These are phyloP conservation scores for Hermanozyma aechmeae DNA, from an alignment of 805 yeast species.

Conservation along the genomic window DNA sequence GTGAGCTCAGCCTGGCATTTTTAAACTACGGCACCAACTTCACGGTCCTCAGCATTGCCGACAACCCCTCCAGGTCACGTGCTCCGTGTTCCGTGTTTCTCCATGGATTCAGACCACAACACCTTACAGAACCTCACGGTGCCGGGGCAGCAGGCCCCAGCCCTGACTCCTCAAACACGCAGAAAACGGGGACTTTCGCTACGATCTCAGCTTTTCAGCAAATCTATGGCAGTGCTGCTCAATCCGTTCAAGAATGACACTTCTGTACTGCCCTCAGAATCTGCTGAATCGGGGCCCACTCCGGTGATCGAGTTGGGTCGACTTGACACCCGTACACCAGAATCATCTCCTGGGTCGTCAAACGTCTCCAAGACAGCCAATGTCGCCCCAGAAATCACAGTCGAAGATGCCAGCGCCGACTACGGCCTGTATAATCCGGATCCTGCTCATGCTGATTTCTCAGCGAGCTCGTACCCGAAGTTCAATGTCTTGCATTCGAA, in stretches of 20 bases:
- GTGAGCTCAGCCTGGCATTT: too few species aligned
- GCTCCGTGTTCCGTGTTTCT: too few species aligned
- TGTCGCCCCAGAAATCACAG: slow-evolving; percentile 1
- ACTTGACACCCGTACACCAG: slow-evolving; percentile 10
- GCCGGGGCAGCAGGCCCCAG: too few species aligned
- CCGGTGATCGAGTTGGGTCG: slow-evolving; percentile 4
- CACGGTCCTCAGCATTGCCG: too few species aligned
- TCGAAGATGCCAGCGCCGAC: slow-evolving; percentile 3
- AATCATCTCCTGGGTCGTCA: slow-evolving; percentile 2
- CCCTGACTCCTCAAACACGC: slow-evolving; percentile 15
- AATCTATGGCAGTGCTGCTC: slow-evolving; percentile 14
- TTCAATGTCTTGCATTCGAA: slow-evolving; percentile 3
- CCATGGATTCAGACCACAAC: too few species aligned
- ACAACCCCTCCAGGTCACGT: too few species aligned
- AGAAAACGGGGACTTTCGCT: slow-evolving; percentile 59
- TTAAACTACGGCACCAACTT: too few species aligned
- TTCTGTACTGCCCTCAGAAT: slow-evolving; percentile 5
- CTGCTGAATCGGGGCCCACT: slow-evolving; percentile 3
- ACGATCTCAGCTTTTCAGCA: slow-evolving; percentile 56
- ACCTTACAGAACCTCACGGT: not conserved
- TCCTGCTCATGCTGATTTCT: too few species aligned
- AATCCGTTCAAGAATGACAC: slow-evolving; percentile 8
- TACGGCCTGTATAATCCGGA: slow-evolving; percentile 1
- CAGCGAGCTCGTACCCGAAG: slow-evolving; percentile 1
- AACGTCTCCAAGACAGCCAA: slow-evolving; percentile 1